Evolutionary conservation across 148 eudicot genomes (phyloP).

Genomic region (Salicornia ramosissima): DNA sequence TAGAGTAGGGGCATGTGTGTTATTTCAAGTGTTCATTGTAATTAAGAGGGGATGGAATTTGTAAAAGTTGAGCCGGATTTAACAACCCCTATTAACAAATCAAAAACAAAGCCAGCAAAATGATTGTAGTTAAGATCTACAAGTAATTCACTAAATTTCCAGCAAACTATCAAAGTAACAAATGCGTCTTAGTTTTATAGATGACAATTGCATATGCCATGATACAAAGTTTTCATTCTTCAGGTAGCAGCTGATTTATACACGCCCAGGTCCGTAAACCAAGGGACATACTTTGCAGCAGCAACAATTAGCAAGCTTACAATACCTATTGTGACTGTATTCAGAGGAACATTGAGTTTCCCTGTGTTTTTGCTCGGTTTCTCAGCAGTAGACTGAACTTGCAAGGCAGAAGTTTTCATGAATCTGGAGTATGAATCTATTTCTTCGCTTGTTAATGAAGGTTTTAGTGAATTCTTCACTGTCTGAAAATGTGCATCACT

Average conservation of each 20-base stretch:
- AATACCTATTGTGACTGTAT: slow-evolving; percentile 33
- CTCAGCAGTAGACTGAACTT: slow-evolving; percentile 14
- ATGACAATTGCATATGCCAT: neutral
- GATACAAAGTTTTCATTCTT: slow-evolving; percentile 8
- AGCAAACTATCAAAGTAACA: neutral
- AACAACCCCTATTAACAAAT: no score
- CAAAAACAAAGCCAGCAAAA: no score
- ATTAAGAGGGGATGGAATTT: no score
- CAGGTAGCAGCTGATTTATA: slow-evolving; percentile 30
- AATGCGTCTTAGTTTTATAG: neutral
- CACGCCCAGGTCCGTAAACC: slow-evolving; percentile 13
- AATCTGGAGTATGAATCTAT: slow-evolving; percentile 50
- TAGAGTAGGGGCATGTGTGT: no score
- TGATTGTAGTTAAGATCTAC: no score
- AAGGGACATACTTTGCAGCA: slow-evolving; percentile 31
- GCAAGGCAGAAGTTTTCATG: slow-evolving; percentile 37
- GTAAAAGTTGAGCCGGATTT: no score
- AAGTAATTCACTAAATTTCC: no score
- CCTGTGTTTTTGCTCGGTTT: slow-evolving; percentile 4
- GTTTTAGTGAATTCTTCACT: slow-evolving; percentile 51
- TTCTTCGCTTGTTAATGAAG: slow-evolving; percentile 52
- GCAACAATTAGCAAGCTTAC: slow-evolving; percentile 35
- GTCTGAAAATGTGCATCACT: slow-evolving; percentile 59
- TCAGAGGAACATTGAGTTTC: slow-evolving; percentile 22
- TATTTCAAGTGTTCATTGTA: no score